Evolutionary conservation across 2,329 filamentous ascomycete species (phyloP).

Genomic region (Fusarium sororula): DNA sequence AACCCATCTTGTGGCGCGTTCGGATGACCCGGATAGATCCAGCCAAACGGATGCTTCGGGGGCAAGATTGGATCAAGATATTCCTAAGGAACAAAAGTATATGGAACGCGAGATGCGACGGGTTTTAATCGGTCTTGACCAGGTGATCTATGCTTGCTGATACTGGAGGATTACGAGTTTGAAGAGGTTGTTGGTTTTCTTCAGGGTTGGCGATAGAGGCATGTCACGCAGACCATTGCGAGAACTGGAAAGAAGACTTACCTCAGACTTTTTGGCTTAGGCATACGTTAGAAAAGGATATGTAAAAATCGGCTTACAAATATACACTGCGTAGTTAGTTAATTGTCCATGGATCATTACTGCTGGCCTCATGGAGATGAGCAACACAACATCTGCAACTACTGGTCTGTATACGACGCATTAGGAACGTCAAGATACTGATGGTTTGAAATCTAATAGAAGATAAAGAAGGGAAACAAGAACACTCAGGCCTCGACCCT

Average conservation of each 20-base stretch:
- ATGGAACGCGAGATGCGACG: not conserved
- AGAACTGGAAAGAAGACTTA: too few species aligned
- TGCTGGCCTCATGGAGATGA: not conserved
- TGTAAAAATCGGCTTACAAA: accelerated
- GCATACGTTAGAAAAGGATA: accelerated
- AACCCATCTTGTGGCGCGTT: not conserved
- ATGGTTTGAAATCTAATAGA: not conserved
- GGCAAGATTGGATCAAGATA: not conserved
- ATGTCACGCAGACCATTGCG: accelerated
- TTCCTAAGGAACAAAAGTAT: not conserved
- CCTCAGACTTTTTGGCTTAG: accelerated
- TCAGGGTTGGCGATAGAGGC: not conserved
- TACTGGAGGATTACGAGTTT: not conserved
- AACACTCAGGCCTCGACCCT: not conserved
- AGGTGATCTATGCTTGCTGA: not conserved
- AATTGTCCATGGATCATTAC: too few species aligned
- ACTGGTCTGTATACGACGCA: not conserved
- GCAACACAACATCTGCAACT: not conserved
- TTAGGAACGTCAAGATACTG: not conserved
- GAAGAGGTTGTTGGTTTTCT: not conserved
- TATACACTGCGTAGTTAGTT: not conserved
- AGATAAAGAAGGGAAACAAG: not conserved
- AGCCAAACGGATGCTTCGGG: not conserved
- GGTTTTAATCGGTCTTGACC: not conserved
- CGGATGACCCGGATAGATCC: slow-evolving; percentile 1